Percentiles rank a stretch among this genome's conserved stretches.
Evolutionary conservation across 768 basidiomycete species (phyloP).

Genomic region (Termitomyces sp.): DNA sequence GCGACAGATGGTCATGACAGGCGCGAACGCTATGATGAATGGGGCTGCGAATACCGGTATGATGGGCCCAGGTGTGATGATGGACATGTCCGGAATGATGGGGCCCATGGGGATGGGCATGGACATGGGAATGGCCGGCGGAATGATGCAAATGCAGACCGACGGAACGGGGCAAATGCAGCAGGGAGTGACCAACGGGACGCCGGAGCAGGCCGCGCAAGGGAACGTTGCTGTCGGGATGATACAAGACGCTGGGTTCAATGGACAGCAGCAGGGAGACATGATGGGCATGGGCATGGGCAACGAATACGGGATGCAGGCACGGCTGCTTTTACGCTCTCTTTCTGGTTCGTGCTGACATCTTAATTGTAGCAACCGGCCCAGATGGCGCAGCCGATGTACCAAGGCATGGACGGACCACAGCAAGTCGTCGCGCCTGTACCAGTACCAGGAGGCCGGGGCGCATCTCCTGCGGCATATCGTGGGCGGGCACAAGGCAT

Average conservation of each 20-base stretch:
- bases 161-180: constrained; percentile 27
- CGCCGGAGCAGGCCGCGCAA: constrained; percentile 34
- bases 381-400: constrained; percentile 63
- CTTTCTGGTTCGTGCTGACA: not conserved
- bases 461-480: constrained; percentile 23
- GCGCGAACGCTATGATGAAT: constrained; percentile 74
- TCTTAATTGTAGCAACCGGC: constrained; percentile 45
- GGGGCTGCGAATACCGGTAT: constrained; percentile 51
- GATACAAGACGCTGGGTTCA: constrained; percentile 42
- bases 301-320: constrained; percentile 69
- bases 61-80: constrained; percentile 69
- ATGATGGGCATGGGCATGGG: constrained; percentile 74
- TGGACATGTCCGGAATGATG: constrained; percentile 72
- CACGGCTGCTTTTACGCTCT: constrained; percentile 24
- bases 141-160: constrained; percentile 53
- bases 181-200: constrained; percentile 28
- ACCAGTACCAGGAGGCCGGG: constrained; percentile 33
- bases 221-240: constrained; percentile 33
- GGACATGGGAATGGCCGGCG: constrained; percentile 60
- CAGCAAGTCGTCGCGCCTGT: constrained; percentile 40
- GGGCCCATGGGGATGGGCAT: constrained; percentile 52
- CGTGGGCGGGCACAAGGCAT: constrained; percentile 28
- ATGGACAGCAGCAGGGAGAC: constrained; percentile 37
- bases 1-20: constrained; percentile 84
- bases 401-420: constrained; percentile 52